Evolutionary conservation across 129 eudicot genomes (phyloP), one percentile per base, ranked within the genome.

Genomic region (Centaurea solstitialis): DNA sequence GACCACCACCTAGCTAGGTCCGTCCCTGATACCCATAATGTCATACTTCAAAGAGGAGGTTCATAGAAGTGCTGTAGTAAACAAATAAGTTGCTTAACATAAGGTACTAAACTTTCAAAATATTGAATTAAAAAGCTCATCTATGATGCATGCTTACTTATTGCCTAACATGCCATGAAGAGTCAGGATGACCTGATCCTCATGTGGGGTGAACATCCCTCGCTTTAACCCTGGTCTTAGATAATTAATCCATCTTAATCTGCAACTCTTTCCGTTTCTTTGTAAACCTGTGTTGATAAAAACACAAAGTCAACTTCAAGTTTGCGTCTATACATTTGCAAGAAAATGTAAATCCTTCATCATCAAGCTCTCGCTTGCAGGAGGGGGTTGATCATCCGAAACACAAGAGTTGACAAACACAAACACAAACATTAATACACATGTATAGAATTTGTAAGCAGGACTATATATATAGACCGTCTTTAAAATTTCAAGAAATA

Each of bases 211-310:
- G 77, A 94, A 89, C 15, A 41, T 61, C 30, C 95, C 98, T 76
- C 91, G 76, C 82, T 91, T 94, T 59, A 94, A 82, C 59, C 97
- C 97, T n/a, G 98, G 98, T 57, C 96, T 79, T 61, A 94, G 79
- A 76, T 94, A 91, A 85, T 94, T 94, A 62, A 87, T 88, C 97
- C 98, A 94, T 82, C 98, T 83, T 84, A 94, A 79, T 83, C 98
- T 90, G 79, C 98, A 94, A 83, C 98, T 94, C 85, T 94, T 94
- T 35, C 97, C 98, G 24, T 84, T 91, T 73, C 98, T 87, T 79
- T 90, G 88, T 80, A 94, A 85, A 43, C 98, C 98, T 94, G 86
- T 40, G 40, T 17, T 4, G 79, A 28, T 9, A 62, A 73, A 41
- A 43, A 18, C 23, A 30, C 22, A 26, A 65, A 72, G 84, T 62